phyloP scores from a whole-genome alignment of 805 yeast genomes.

The Myxozyma neotropica region DNA sequence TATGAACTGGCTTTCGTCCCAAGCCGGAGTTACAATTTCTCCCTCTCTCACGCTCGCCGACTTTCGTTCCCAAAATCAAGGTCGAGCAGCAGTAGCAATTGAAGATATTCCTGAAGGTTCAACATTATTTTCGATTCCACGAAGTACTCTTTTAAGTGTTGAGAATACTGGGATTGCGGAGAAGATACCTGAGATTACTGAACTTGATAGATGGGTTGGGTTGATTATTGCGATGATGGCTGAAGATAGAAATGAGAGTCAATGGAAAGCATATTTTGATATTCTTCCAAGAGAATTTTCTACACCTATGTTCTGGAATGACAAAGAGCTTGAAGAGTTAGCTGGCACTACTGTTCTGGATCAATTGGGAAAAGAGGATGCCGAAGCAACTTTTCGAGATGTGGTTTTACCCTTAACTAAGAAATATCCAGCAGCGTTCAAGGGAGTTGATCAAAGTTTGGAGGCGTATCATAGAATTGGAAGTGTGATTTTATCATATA shows the following conservation, averaged over 20 bases:
- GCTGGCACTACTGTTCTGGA: conserved; percentile 70
- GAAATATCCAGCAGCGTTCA: conserved; percentile 34
- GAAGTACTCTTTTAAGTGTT: conserved; percentile 58
- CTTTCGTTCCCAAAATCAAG: conserved; percentile 60
- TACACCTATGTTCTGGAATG: conserved; percentile 79
- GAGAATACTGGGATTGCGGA: conserved; percentile 47
- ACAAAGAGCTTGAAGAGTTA: conserved; percentile 58
- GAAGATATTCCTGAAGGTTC: conserved; percentile 66
- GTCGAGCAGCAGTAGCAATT: conserved; percentile 73
- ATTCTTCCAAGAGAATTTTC: conserved; percentile 67
- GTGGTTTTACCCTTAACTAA: conserved; percentile 50
- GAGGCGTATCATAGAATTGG: conserved; percentile 74
- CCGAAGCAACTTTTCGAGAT: conserved; percentile 59
- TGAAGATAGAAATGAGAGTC: conserved; percentile 57
- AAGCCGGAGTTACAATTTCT: conserved; percentile 45
- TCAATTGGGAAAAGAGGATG: conserved; percentile 71
- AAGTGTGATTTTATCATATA: conserved; percentile 81
- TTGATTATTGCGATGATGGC: conserved; percentile 68
- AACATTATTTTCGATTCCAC: conserved; percentile 68
- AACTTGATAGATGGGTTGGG: conserved; percentile 71
- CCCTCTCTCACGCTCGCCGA: conserved; percentile 64
- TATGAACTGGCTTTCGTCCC: conserved; percentile 26
- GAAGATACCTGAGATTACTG: conserved; percentile 36
- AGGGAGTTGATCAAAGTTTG: conserved; percentile 45
- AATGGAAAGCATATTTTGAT: conserved; percentile 71